Conservation (phyloP, 2,329 filamentous ascomycete genomes). For the Epichloe aotearoae region DNA sequence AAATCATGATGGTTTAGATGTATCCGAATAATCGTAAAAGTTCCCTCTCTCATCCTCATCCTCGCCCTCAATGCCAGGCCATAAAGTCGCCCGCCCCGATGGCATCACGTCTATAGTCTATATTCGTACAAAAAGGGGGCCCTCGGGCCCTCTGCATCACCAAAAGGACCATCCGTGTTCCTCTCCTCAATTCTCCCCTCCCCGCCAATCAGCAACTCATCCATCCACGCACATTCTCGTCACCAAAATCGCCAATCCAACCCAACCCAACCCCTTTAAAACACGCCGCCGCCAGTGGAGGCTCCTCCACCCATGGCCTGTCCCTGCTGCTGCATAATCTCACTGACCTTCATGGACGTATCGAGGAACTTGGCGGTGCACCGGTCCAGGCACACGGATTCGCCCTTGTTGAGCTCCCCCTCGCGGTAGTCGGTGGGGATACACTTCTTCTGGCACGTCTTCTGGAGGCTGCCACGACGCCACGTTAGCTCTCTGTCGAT, state of each 20-base stretch:
- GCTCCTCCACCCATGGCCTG: slow-evolving; percentile 43
- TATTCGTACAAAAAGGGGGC: neutral
- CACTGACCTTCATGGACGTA: slow-evolving; percentile 92
- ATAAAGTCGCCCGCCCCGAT: neutral
- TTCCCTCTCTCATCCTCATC: neutral
- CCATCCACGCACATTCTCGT: neutral
- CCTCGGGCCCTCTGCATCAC: neutral
- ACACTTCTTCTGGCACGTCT: slow-evolving; percentile 89
- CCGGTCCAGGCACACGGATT: slow-evolving; percentile 94
- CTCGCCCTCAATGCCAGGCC: neutral
- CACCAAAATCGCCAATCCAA: too few species aligned
- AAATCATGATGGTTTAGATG: neutral
- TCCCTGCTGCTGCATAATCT: slow-evolving; percentile 88
- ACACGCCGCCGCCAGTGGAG: slow-evolving; percentile 23
- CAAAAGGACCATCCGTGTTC: neutral
- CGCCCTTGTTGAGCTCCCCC: slow-evolving; percentile 95
- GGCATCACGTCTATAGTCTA: neutral
- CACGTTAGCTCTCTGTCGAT: neutral
- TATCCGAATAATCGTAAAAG: neutral
- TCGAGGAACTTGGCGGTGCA: slow-evolving; percentile 98
- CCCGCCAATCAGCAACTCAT: too few species aligned
- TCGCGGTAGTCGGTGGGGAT: slow-evolving; percentile 88
- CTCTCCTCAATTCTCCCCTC: too few species aligned
- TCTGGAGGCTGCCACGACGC: slow-evolving; percentile 49
- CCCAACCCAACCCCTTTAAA: slow-evolving; percentile 7